Percentiles rank a stretch among this genome's conserved stretches.
phyloP scores from a whole-genome alignment of 1,284 basidiomycete genomes.

The Cronartium ribicola region DNA sequence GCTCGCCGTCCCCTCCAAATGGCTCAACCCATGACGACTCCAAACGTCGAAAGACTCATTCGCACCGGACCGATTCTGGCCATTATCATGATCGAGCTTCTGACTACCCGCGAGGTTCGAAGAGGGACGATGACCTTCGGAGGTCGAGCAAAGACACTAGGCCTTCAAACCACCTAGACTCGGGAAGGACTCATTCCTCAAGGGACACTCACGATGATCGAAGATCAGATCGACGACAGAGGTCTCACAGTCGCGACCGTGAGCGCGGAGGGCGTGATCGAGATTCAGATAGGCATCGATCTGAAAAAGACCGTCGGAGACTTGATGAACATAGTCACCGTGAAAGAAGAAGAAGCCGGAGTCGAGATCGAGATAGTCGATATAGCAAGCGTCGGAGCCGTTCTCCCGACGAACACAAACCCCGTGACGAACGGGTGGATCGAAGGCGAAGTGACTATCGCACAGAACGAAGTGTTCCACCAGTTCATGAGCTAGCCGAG shows the following conservation, averaged over 20 bases:
- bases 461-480: not conserved
- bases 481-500: conserved; percentile 6
- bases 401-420: conserved; percentile 1
- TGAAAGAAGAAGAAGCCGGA: conserved; percentile 51
- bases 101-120: conserved; percentile 1
- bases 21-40: conserved; percentile 10
- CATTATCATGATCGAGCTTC: conserved; percentile 16
- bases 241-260: not conserved
- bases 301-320: conserved; percentile 23
- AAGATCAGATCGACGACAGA: not conserved
- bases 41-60: conserved; percentile 27
- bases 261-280: conserved; percentile 16
- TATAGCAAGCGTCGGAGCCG: conserved; percentile 28
- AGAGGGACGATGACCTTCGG: not conserved
- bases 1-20: conserved; percentile 31
- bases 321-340: conserved; percentile 30
- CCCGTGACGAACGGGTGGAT: conserved; percentile 38
- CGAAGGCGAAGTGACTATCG: conserved; percentile 6
- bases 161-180: not conserved
- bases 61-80: conserved; percentile 9
- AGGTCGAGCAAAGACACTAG: conserved; percentile 1
- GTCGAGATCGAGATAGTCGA: conserved; percentile 46
- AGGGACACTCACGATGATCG: not conserved
- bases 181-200: not conserved
- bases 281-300: conserved; percentile 43